Conservation (phyloP, 2,329 filamentous ascomycete species). For the Lasiodiplodia gonubiensis region DNA sequence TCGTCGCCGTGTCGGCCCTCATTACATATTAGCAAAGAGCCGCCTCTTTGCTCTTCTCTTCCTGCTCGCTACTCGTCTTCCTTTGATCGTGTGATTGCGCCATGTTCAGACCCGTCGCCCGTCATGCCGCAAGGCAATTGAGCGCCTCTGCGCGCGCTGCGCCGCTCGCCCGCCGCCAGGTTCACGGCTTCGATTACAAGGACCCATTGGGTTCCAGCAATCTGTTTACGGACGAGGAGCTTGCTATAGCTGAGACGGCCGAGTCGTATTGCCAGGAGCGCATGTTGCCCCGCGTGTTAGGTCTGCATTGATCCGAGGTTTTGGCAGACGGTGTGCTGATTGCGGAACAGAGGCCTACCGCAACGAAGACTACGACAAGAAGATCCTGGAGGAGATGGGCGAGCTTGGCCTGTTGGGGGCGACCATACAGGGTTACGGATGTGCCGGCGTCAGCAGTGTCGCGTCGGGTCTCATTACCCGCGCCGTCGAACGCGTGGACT, state of each 20-base stretch:
- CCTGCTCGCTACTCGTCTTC: neutral
- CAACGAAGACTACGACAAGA: slow-evolving; percentile 83
- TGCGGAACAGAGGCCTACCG: slow-evolving; percentile 73
- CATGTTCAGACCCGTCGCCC: slow-evolving; percentile 54
- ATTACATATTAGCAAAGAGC: slow-evolving; percentile 7
- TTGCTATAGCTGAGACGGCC: slow-evolving; percentile 87
- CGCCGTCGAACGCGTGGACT: slow-evolving; percentile 89
- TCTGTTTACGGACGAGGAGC: slow-evolving; percentile 86
- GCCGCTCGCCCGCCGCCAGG: slow-evolving; percentile 40
- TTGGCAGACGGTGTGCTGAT: slow-evolving; percentile 5
- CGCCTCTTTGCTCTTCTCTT: slow-evolving; percentile 5
- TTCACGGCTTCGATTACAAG: slow-evolving; percentile 80
- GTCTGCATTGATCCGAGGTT: slow-evolving; percentile 54
- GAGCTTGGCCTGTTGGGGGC: slow-evolving; percentile 87
- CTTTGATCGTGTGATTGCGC: slow-evolving; percentile 24
- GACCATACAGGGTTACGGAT: slow-evolving; percentile 85
- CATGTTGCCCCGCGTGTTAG: slow-evolving; percentile 81
- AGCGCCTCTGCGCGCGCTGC: slow-evolving; percentile 37
- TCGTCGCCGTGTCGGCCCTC: slow-evolving; percentile 4
- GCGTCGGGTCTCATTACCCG: slow-evolving; percentile 89
- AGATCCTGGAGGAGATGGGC: slow-evolving; percentile 90
- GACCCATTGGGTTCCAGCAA: slow-evolving; percentile 80
- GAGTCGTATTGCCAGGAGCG: slow-evolving; percentile 93
- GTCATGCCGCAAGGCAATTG: slow-evolving; percentile 49
- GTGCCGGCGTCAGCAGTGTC: slow-evolving; percentile 85